Evolutionary conservation across 768 basidiomycete genomes (phyloP).

Genomic region (Boletus eberwhitei): DNA sequence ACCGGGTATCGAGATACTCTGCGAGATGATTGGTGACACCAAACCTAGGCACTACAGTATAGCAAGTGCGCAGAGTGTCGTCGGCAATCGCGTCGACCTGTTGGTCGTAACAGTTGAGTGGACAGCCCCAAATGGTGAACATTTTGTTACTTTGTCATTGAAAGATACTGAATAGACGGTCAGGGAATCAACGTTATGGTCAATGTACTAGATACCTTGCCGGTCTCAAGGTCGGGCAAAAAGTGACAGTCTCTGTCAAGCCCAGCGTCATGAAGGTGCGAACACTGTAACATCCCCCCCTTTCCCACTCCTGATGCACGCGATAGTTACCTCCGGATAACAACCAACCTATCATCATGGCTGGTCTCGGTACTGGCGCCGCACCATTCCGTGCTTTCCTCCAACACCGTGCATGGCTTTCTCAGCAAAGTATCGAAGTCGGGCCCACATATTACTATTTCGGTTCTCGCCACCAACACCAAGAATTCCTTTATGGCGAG

Average conservation of each 20-base stretch:
- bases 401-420: constrained; percentile 87
- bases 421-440: constrained; percentile 69
- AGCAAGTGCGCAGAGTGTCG: constrained; percentile 91
- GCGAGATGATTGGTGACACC: constrained; percentile 89
- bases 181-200: constrained; percentile 75
- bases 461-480: constrained; percentile 90
- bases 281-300: not conserved
- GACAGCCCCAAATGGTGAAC: constrained; percentile 75
- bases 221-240: constrained; percentile 76
- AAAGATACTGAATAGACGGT: constrained; percentile 2
- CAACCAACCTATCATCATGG: constrained; percentile 94
- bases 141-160: not conserved
- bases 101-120: constrained; percentile 97
- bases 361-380: constrained; percentile 96
- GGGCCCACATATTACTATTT: constrained; percentile 99
- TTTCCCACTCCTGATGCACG: constrained; percentile 9
- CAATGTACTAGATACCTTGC: constrained; percentile 97
- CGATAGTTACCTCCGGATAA: constrained; percentile 75
- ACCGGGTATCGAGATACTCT: constrained; percentile 80
- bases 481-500: constrained; percentile 96
- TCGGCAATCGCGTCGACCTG: constrained; percentile 92
- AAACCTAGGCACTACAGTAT: constrained; percentile 99
- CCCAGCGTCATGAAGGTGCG: constrained; percentile 98
- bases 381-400: constrained; percentile 99
- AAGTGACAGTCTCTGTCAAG: constrained; percentile 96